Conservation (phyloP, 2,329 filamentous ascomycete genomes). For the Talaromyces sp. region DNA sequence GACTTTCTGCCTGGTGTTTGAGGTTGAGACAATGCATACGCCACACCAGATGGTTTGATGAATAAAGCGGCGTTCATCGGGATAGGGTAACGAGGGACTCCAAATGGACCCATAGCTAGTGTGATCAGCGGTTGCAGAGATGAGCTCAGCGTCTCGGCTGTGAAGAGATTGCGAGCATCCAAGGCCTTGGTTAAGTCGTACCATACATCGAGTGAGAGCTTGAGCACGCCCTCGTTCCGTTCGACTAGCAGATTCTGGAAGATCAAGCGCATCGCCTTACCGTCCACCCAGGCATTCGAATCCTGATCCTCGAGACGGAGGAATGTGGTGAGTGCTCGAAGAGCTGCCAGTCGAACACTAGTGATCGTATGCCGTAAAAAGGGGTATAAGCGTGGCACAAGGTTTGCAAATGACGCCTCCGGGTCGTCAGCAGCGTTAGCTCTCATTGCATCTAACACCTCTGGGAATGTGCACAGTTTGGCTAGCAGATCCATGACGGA, state of each 20-base stretch:
- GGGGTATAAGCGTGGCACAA: constrained; percentile 90
- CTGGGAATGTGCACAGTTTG: constrained; percentile 88
- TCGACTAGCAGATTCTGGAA: constrained; percentile 97
- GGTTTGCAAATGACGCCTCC: constrained; percentile 82
- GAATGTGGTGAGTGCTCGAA: constrained; percentile 90
- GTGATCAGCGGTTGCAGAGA: constrained; percentile 80
- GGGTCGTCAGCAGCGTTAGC: constrained; percentile 75
- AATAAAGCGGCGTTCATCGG: constrained; percentile 88
- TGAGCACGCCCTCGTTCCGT: constrained; percentile 76
- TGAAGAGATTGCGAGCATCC: constrained; percentile 55
- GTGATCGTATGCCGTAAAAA: constrained; percentile 97
- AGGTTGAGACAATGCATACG: constrained; percentile 56
- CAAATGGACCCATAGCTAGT: constrained; percentile 84
- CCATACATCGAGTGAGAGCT: constrained; percentile 85
- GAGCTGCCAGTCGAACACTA: constrained; percentile 85
- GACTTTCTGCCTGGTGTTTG: constrained; percentile 34
- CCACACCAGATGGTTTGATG: constrained; percentile 86
- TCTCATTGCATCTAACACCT: constrained; percentile 93
- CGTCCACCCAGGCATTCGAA: constrained; percentile 87
- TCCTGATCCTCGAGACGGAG: constrained; percentile 75
- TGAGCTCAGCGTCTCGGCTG: constrained; percentile 65
- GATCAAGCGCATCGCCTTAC: constrained; percentile 78
- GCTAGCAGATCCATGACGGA: constrained; percentile 98
- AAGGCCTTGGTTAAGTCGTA: constrained; percentile 68
- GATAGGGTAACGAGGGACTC: constrained; percentile 82